Percentiles rank a stretch among this genome's conserved stretches.
Evolutionary conservation across 176 grass and related monocot species (phyloP).

Genomic region (Paspalum notatum): DNA sequence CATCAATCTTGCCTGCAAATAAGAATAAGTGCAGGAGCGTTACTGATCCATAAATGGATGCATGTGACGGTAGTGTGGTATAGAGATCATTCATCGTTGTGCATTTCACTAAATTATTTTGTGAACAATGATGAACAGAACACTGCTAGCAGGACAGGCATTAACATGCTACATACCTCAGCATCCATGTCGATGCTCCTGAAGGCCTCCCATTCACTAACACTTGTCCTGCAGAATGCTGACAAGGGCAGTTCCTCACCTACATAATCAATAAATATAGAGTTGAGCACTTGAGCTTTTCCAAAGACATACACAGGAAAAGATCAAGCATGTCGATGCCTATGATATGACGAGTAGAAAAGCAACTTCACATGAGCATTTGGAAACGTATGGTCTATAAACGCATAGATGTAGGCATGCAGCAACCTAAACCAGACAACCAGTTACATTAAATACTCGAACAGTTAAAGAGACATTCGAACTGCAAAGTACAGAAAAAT

Average conservation of each 20-base stretch:
- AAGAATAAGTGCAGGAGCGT: neutral
- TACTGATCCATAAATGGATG: constrained; percentile 1
- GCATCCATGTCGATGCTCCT: constrained; percentile 90
- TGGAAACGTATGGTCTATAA: neutral
- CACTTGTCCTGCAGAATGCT: constrained; percentile 79
- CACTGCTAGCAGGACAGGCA: neutral
- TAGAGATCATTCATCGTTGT: neutral
- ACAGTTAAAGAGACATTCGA: no score
- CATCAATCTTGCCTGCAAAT: constrained; percentile 67
- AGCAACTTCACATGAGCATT: neutral
- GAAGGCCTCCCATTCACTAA: constrained; percentile 80
- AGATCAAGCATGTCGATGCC: neutral
- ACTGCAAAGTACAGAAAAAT: no score
- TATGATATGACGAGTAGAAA: constrained; percentile 18
- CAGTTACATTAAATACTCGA: neutral
- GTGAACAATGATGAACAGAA: constrained; percentile 5
- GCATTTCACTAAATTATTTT: constrained; percentile 10
- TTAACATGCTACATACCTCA: constrained; percentile 52
- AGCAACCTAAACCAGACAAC: neutral
- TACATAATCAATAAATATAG: constrained; percentile 39
- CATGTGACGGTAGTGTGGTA: neutral
- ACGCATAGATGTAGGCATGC: neutral
- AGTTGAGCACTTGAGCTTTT: constrained; percentile 15
- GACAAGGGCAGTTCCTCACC: constrained; percentile 73
- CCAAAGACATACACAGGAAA: neutral